Base-by-base conservation (phyloP, 768 basidiomycete genomes). In the Lenzites betulinus region DNA sequence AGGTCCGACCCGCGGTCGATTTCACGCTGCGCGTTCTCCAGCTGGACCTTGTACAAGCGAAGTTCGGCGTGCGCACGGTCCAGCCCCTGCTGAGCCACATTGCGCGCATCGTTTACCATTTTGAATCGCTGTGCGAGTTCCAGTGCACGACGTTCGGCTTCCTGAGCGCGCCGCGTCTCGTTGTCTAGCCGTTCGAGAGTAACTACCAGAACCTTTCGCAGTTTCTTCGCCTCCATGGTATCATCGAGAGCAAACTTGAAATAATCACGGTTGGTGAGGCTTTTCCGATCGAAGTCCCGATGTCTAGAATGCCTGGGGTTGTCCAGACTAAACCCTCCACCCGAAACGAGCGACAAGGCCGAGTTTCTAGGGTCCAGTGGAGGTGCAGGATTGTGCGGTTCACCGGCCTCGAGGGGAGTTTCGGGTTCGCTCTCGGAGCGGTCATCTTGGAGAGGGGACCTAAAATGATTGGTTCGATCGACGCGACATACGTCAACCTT, bases 111-210 rank as follows among this genome's bases (percentile, higher is more conserved):
- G 26, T 76, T 78, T 11, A 75, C 76, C 41, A 72, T 68, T 48
- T 75, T 76, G 56, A 82, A 70, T 25, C 76, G 74, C 53, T 73
- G 69, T 23, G 78, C 79, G 61, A 81, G 74, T 47, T 81, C 81
- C 44, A 79, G 70, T n/a, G 79, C 79, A 39, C 79, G 76, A 41
- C 72, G 72, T 61, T 81, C 80, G n/a, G 80, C 78, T 25, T 75
- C 71, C 28, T 73, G 74, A 23, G 78, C 80, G 54, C 80, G 79
- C 28, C 66, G 64, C 2, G 79, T 74, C 60, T 81, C 80, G 13
- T 65, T 59, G 53, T 80, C 77, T 43, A 81, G 70, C 43, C 67
- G 66, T 9, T 75, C 71, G 7, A 73, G 66, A 9, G 74, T 70
- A 9, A 66, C 39, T 38, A 57, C 60, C 12, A 75, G 67, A 42